A percentile compares a stretch with the other conserved stretches of the same genome.
phyloP scores from a whole-genome alignment of 495 filamentous ascomycete species.

The Talaromyces adpressus region DNA sequence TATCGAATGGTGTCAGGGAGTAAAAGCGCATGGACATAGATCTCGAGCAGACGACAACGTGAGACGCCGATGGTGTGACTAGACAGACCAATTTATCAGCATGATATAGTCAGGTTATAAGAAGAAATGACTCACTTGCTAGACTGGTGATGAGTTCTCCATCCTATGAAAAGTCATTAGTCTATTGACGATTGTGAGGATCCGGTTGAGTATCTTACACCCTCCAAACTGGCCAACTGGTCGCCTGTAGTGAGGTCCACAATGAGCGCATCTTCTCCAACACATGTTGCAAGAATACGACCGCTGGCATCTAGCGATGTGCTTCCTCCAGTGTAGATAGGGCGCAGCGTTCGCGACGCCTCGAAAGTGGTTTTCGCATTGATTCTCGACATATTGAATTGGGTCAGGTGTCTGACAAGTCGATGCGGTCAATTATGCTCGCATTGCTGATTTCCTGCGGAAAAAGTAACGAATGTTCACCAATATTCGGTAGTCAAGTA shows the following conservation, averaged over 20 bases:
- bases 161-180: constrained; percentile 54
- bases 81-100: constrained; percentile 4
- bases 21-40: constrained; percentile 93
- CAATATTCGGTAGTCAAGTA: no score
- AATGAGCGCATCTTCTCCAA: constrained; percentile 83
- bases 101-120: not conserved
- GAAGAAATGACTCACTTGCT: constrained; percentile 48
- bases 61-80: constrained; percentile 84
- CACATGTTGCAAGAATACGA: constrained; percentile 73
- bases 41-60: constrained; percentile 84
- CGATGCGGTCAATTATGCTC: not conserved
- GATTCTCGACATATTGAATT: constrained; percentile 36
- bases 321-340: constrained; percentile 88
- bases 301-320: constrained; percentile 78
- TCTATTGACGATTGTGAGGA: constrained; percentile 6
- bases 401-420: not conserved
- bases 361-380: constrained; percentile 79
- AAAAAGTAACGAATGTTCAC: not conserved
- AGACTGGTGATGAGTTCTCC: constrained; percentile 86
- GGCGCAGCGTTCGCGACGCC: constrained; percentile 70
- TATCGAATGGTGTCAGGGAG: constrained; percentile 53
- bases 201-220: constrained; percentile 44
- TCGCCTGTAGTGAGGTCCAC: constrained; percentile 79
- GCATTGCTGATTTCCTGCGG: not conserved
- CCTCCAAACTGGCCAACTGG: constrained; percentile 80